Conservation (phyloP, 140 eudicot genomes). For the Artemisia princeps region DNA sequence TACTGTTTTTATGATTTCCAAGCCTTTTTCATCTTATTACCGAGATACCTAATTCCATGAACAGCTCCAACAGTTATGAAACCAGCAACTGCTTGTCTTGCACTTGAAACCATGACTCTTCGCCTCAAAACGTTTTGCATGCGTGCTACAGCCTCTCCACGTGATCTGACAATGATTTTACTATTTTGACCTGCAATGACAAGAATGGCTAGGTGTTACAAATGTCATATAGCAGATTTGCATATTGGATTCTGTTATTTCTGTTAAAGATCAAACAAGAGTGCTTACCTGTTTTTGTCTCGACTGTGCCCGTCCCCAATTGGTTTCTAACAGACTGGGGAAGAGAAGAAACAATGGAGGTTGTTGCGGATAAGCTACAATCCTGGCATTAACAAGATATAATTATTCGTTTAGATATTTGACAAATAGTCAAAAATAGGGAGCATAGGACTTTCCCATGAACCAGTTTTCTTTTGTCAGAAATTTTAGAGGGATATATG, state of each 20-base stretch:
- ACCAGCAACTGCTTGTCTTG: conserved; percentile 89
- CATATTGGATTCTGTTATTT: background rate
- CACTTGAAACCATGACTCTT: conserved; percentile 75
- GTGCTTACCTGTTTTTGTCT: conserved; percentile 29
- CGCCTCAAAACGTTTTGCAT: conserved; percentile 58
- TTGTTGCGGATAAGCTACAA: conserved; percentile 57
- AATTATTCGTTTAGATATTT: background rate
- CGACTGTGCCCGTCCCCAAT: conserved; percentile 39
- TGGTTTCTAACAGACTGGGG: conserved; percentile 44
- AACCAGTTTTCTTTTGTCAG: background rate
- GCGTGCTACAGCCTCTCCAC: conserved; percentile 60
- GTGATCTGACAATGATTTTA: conserved; percentile 42
- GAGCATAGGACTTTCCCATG: background rate
- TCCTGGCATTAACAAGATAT: conserved; percentile 43
- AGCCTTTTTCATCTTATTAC: conserved; percentile 72
- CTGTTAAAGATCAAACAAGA: conserved; percentile 30
- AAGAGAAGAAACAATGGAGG: conserved; percentile 56
- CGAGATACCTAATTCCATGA: conserved; percentile 62
- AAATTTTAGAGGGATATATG: background rate
- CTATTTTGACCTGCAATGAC: conserved; percentile 35
- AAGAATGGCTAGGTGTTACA: background rate
- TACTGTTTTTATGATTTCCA: conserved; percentile 51
- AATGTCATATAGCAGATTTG: background rate
- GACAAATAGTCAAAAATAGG: background rate
- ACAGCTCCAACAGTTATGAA: conserved; percentile 58